Evolutionary conservation across 805 yeast species (phyloP).

Genomic region (Starmerella bombi): DNA sequence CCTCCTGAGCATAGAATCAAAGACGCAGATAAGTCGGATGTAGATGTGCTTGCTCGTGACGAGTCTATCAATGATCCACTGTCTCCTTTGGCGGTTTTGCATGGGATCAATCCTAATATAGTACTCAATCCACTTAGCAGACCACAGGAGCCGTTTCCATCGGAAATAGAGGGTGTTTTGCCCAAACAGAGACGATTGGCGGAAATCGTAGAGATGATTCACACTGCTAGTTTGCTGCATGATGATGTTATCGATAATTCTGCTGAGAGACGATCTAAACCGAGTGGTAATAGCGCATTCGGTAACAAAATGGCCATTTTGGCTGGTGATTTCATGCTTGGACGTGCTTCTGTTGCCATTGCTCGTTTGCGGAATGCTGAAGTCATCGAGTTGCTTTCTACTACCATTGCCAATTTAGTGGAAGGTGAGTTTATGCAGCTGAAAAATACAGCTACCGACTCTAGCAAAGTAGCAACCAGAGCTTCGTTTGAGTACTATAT

Average conservation of each 20-base stretch:
- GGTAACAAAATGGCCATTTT: conserved; percentile 94
- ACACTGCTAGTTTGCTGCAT: conserved; percentile 87
- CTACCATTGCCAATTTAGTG: conserved; percentile 90
- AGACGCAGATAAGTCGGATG: conserved; percentile 34
- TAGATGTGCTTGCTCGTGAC: conserved; percentile 18
- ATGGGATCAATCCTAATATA: conserved; percentile 76
- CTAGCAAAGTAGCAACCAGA: conserved; percentile 34
- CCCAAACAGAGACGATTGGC: conserved; percentile 94
- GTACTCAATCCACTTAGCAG: conserved; percentile 71
- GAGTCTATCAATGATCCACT: conserved; percentile 33
- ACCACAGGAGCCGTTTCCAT: conserved; percentile 62
- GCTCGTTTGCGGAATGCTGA: conserved; percentile 92
- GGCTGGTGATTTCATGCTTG: conserved; percentile 91
- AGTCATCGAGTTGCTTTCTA: conserved; percentile 87
- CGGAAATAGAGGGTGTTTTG: conserved; percentile 59
- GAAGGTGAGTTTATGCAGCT: conserved; percentile 99
- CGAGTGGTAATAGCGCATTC: conserved; percentile 85
- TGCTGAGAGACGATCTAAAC: conserved; percentile 79
- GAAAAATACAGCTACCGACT: conserved; percentile 66
- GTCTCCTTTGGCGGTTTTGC: conserved; percentile 69
- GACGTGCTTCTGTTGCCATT: conserved; percentile 91
- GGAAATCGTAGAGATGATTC: conserved; percentile 96
- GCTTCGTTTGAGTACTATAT: conserved; percentile 86
- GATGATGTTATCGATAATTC: conserved; percentile 90
- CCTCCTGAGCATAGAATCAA: conserved; percentile 58